Evolutionary conservation across 2,329 filamentous ascomycete genomes (phyloP).

Genomic region (Ambrosiella xylebori): DNA sequence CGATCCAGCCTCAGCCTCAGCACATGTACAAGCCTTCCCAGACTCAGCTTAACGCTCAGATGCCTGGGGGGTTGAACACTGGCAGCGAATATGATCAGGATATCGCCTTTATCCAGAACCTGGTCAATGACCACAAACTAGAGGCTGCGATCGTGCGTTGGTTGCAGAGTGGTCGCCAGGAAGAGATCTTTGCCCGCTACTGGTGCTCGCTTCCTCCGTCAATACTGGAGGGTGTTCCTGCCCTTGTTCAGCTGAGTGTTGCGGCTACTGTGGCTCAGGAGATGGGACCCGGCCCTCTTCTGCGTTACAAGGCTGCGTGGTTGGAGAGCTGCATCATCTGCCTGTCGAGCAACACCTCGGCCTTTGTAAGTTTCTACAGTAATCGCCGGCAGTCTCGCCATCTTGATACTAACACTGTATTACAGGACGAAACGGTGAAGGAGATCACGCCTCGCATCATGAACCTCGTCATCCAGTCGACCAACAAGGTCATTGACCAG

Average conservation of each 20-base stretch:
- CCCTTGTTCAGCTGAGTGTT: slow-evolving; percentile 45
- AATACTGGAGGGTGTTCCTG: slow-evolving; percentile 37
- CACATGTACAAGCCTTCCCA: slow-evolving; percentile 15
- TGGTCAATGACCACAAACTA: slow-evolving; percentile 43
- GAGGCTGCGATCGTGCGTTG: slow-evolving; percentile 49
- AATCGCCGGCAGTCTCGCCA: not conserved
- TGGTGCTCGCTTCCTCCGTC: slow-evolving; percentile 19
- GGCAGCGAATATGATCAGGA: slow-evolving; percentile 23
- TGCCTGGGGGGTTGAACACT: not conserved
- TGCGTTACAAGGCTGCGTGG: slow-evolving; percentile 41
- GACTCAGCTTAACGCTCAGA: slow-evolving; percentile 15
- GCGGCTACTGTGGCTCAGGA: slow-evolving; percentile 46
- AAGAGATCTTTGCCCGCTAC: slow-evolving; percentile 41
- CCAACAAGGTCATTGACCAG: slow-evolving; percentile 35
- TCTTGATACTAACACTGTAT: slow-evolving; percentile 16
- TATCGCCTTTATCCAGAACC: slow-evolving; percentile 41
- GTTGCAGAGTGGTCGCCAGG: slow-evolving; percentile 46
- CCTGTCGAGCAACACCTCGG: slow-evolving; percentile 30
- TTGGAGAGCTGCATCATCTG: slow-evolving; percentile 41
- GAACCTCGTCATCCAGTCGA: slow-evolving; percentile 32
- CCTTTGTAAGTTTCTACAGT: slow-evolving; percentile 30
- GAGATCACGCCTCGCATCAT: slow-evolving; percentile 41
- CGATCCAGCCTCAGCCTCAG: slow-evolving; percentile 16
- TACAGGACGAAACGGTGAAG: slow-evolving; percentile 36
- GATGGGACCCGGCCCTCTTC: slow-evolving; percentile 32